phyloP scores from a whole-genome alignment of 2,329 filamentous ascomycete species.

The Diaporthe sp. region DNA sequence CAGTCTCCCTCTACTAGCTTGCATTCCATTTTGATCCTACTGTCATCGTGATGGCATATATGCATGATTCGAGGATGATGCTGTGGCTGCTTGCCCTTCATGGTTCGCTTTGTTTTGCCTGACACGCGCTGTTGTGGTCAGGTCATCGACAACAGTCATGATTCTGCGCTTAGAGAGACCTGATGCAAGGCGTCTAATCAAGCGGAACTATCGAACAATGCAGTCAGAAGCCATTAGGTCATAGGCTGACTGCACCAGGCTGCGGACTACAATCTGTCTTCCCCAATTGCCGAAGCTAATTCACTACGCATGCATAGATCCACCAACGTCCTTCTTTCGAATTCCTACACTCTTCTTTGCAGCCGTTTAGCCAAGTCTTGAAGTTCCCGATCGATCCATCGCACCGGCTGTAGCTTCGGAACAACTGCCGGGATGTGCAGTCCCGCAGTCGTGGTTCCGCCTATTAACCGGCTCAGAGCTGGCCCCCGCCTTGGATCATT shows the following conservation, averaged over 20 bases:
- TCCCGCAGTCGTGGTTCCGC: not conserved
- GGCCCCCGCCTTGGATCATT: not conserved
- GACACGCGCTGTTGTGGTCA: no score
- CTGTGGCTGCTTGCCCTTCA: not conserved
- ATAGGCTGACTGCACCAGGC: not conserved
- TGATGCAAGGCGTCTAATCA: no score
- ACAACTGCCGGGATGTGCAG: constrained; percentile 9
- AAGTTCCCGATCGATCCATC: not conserved
- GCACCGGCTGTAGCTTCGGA: not conserved
- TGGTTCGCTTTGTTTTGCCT: not conserved
- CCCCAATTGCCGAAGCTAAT: not conserved
- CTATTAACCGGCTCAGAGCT: not conserved
- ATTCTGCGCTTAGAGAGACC: no score
- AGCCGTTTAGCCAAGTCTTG: not conserved
- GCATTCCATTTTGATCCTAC: not conserved
- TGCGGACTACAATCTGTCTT: not conserved
- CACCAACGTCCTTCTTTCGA: not conserved
- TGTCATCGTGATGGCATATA: no score
- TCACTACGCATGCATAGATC: not conserved
- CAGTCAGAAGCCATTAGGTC: not conserved
- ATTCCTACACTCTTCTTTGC: no score
- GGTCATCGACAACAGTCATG: not conserved
- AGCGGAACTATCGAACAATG: not conserved
- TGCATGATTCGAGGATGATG: not conserved
- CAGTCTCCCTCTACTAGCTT: not conserved